Evolutionary conservation across 2,329 filamentous ascomycete species (phyloP).

Genomic region (Penicillium paneum): DNA sequence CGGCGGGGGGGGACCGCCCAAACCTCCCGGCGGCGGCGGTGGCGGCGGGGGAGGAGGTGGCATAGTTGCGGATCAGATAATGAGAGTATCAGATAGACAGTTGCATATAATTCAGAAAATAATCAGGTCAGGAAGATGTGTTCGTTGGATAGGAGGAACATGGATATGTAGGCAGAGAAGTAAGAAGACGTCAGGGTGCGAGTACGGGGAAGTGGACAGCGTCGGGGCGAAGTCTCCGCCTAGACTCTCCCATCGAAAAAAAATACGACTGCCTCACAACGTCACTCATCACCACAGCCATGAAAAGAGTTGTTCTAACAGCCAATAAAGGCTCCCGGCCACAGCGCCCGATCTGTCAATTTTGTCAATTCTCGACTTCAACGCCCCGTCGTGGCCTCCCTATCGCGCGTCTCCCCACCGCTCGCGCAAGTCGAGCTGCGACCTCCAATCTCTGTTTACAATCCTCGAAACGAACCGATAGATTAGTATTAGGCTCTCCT

Average conservation of each 20-base stretch:
- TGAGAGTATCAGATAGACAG: constrained; percentile 1
- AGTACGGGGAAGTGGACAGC: constrained; percentile 22
- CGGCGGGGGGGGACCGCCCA: constrained; percentile 63
- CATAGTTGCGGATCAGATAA: constrained; percentile 27
- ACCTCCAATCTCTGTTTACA: constrained; percentile 17
- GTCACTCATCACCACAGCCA: constrained; percentile 18
- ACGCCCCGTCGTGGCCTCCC: constrained; percentile 20
- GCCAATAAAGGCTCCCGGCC: constrained; percentile 24
- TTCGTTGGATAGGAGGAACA: constrained; percentile 17
- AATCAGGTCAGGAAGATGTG: constrained; percentile 11
- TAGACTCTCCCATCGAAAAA: constrained; percentile 23
- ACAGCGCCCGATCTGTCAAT: constrained; percentile 36
- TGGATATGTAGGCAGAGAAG: constrained; percentile 21
- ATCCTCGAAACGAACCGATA: constrained; percentile 13
- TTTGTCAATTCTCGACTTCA: constrained; percentile 36
- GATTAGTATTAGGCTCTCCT: constrained; percentile 3
- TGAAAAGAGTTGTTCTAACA: constrained; percentile 37
- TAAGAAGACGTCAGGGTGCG: constrained; percentile 25
- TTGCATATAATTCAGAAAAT: constrained; percentile 7
- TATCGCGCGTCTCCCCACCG: constrained; percentile 15
- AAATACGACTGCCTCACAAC: constrained; percentile 12
- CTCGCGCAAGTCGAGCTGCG: constrained; percentile 7
- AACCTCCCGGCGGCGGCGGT: constrained; percentile 61
- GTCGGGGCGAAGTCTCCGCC: constrained; percentile 31
- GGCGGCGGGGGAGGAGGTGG: constrained; percentile 64